Conservation (phyloP, 2,329 filamentous ascomycete species). For the Boeremia lycopersici region DNA sequence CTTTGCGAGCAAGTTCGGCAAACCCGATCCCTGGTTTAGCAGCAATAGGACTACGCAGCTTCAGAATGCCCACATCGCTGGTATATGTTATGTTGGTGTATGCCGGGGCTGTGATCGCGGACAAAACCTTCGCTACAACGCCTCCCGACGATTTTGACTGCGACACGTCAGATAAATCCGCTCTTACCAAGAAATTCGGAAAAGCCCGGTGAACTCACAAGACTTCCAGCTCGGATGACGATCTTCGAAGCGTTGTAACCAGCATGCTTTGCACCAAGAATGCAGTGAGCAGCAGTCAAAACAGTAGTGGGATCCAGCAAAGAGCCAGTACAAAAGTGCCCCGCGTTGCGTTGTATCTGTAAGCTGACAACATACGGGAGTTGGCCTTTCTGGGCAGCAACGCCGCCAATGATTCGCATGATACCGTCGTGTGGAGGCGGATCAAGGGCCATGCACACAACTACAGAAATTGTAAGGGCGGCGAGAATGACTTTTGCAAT, state of each 20-base stretch:
- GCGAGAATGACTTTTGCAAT: not conserved
- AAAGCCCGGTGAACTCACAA: slow-evolving; percentile 18
- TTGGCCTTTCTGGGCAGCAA: not conserved
- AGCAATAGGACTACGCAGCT: slow-evolving; percentile 27
- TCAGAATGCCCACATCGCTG: slow-evolving; percentile 31
- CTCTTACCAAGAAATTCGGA: not conserved
- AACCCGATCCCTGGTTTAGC: slow-evolving; percentile 28
- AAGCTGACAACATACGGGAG: not conserved
- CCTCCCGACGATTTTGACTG: slow-evolving; percentile 21
- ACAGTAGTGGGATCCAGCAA: slow-evolving; percentile 34
- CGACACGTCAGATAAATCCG: not conserved
- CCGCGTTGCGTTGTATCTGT: not conserved
- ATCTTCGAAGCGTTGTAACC: slow-evolving; percentile 14
- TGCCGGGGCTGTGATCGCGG: slow-evolving; percentile 22
- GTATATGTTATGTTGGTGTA: slow-evolving; percentile 16
- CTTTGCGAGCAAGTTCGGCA: slow-evolving; percentile 24
- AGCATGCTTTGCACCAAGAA: not conserved
- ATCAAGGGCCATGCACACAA: not conserved
- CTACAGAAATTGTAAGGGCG: not conserved
- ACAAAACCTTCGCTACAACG: slow-evolving; percentile 17
- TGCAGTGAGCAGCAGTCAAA: slow-evolving; percentile 36
- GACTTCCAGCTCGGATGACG: slow-evolving; percentile 25
- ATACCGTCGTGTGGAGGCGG: not conserved
- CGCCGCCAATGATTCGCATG: not conserved
- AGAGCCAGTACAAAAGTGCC: slow-evolving; percentile 36